Conservation (phyloP, 2,329 filamentous ascomycete genomes). For the Fusarium setosum region DNA sequence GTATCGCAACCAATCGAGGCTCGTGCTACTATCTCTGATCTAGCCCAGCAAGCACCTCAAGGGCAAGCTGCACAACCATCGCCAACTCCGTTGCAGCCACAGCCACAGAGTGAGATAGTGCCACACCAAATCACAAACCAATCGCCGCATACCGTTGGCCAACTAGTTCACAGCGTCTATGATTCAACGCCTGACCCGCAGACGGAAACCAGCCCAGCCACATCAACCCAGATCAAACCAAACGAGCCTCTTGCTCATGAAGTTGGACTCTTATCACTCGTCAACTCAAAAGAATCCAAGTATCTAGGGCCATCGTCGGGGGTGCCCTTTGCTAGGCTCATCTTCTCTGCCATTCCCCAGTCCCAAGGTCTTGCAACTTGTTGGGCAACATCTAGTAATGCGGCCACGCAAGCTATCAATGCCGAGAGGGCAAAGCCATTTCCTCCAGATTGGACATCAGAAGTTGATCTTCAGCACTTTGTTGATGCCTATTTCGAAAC, state of each 20-base stretch:
- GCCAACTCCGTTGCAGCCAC: neutral
- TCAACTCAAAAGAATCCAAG: conserved; percentile 27
- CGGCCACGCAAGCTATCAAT: neutral
- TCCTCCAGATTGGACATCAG: conserved; percentile 17
- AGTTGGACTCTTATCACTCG: conserved; percentile 24
- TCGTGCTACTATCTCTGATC: neutral
- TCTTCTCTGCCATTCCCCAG: conserved; percentile 27
- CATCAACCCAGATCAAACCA: conserved; percentile 18
- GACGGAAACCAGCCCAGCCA: conserved; percentile 1
- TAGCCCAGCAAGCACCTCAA: neutral
- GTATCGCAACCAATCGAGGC: neutral
- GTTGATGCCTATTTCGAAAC: conserved; percentile 30
- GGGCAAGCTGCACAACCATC: neutral
- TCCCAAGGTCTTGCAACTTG: conserved; percentile 22
- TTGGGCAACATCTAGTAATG: conserved; percentile 6
- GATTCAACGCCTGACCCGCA: neutral
- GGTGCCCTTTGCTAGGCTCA: conserved; percentile 20
- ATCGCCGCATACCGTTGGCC: neutral
- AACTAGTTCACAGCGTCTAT: neutral
- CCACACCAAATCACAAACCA: neutral
- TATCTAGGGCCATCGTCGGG: conserved; percentile 29
- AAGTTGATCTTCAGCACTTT: conserved; percentile 28
- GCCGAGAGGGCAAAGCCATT: conserved; percentile 9
- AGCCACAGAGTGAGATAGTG: neutral
- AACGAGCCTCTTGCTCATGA: conserved; percentile 23